Conservation (phyloP, 805 yeast genomes). For the Monosporozyma solicola region DNA sequence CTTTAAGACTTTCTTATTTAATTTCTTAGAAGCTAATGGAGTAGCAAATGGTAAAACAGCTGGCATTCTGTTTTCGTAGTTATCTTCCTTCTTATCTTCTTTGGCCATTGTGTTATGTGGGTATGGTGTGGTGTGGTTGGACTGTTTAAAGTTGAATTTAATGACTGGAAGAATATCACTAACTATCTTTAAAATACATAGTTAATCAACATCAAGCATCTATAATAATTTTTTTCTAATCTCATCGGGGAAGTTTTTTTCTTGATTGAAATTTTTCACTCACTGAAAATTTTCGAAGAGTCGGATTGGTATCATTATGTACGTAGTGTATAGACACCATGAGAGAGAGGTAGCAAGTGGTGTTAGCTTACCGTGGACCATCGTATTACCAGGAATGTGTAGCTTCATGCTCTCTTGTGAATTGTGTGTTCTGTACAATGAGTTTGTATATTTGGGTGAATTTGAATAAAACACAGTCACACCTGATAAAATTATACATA, state of each 20-base stretch:
- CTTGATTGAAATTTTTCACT: neutral
- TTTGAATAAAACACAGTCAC: too few species aligned
- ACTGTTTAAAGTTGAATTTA: neutral
- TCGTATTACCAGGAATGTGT: too few species aligned
- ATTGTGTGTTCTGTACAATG: too few species aligned
- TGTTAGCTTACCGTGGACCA: too few species aligned
- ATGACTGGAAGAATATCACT: neutral
- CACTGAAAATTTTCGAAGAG: slow-evolving; percentile 1
- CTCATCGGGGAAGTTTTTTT: neutral
- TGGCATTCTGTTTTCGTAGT: slow-evolving; percentile 85
- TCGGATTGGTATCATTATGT: neutral
- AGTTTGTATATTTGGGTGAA: too few species aligned
- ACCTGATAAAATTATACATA: too few species aligned
- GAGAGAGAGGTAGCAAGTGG: neutral
- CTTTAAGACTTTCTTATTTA: slow-evolving; percentile 90
- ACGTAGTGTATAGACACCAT: neutral
- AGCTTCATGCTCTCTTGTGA: too few species aligned
- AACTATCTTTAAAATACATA: neutral
- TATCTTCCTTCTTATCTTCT: slow-evolving; percentile 43
- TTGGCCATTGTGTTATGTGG: slow-evolving; percentile 8
- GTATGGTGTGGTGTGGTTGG: neutral
- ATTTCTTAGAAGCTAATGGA: slow-evolving; percentile 92
- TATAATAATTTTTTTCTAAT: neutral
- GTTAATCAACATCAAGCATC: neutral
- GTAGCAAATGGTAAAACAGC: slow-evolving; percentile 87